Evolutionary conservation across 345 rosid genomes (phyloP).

Genomic region (Eucalyptus caleyi): DNA sequence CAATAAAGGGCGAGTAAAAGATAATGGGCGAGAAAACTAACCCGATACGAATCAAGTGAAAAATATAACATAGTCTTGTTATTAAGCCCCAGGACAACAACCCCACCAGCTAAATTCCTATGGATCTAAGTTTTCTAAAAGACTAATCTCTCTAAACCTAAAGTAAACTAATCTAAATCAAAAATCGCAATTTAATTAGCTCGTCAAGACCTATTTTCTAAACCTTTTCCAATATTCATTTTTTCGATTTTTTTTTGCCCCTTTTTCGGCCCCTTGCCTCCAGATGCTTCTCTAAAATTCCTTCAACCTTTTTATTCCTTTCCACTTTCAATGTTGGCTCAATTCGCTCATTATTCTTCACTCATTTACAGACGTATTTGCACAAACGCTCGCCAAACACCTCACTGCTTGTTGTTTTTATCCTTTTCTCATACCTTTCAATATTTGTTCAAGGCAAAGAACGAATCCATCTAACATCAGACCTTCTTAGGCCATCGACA

Average conservation of each 20-base stretch:
- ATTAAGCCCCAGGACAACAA: too few relatives aligned
- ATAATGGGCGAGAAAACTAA: too few relatives aligned
- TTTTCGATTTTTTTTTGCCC: neutral
- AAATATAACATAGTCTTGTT: too few relatives aligned
- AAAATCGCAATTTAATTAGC: too few relatives aligned
- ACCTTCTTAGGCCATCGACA: neutral
- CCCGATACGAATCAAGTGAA: too few relatives aligned
- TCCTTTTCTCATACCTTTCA: neutral
- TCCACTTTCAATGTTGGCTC: neutral
- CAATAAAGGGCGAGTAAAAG: too few relatives aligned
- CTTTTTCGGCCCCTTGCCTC: neutral
- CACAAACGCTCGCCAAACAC: neutral
- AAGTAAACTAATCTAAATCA: too few relatives aligned
- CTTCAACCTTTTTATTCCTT: neutral
- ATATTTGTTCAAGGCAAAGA: neutral
- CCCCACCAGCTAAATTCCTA: too few relatives aligned
- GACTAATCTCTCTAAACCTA: too few relatives aligned
- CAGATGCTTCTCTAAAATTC: neutral
- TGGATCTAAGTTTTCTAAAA: too few relatives aligned
- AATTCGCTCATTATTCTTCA: neutral
- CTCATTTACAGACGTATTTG: neutral
- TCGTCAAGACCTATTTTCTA: neutral
- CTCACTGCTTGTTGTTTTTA: neutral
- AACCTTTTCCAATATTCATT: neutral
- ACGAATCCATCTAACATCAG: neutral